Evolutionary conservation across 805 yeast species (phyloP), one percentile per base, ranked within the genome.

Genomic region (Candida yuanshanica): DNA sequence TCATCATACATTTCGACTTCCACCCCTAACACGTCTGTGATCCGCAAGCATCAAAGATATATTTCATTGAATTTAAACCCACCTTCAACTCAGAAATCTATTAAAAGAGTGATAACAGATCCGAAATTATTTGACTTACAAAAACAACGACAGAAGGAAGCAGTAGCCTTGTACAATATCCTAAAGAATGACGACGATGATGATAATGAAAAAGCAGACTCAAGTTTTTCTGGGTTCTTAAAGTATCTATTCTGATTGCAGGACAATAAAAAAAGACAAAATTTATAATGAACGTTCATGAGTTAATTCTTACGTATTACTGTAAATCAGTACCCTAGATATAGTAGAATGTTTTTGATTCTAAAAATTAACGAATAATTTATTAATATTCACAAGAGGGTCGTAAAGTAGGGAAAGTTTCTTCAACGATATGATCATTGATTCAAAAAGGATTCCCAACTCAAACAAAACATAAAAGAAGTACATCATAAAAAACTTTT

Each of bases 51-150:
- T n/a, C 14, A 31, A 5, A 33, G 57, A 14, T 56, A 56, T 35
- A 46, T 53, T n/a, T 48, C 49, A 34, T 34, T 50, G 35, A 54
- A 53, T 29, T 24, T 53, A 18, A 47, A 55, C 25, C 58, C 60
- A 16, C 44, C 41, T 7, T 34, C 39, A 9, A 12, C 18, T 42
- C 43, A 23, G 43, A 36, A 29, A 37, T 21, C 21, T 33, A 35
- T 38, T 13, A 38, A 49, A n/a, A 31, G 44, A 17, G 20, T 40
- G 2, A 36, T 45, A 3, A 42, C 48, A 2, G 56, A 48, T 8
- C 47, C 53, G 7, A 35, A 45, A 9, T 25, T 51, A 21, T 31
- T 31, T 18, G 22, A 31, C 8, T 10, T 31, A 11, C 39, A 33
- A 11, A 16, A 22, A n/a, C 17, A 37, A 17, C 20, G n/a, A 4